A percentile compares a stretch with the other conserved stretches of the same genome.
phyloP scores from a whole-genome alignment of 163 green algal genomes.

The Volvox carteri region DNA sequence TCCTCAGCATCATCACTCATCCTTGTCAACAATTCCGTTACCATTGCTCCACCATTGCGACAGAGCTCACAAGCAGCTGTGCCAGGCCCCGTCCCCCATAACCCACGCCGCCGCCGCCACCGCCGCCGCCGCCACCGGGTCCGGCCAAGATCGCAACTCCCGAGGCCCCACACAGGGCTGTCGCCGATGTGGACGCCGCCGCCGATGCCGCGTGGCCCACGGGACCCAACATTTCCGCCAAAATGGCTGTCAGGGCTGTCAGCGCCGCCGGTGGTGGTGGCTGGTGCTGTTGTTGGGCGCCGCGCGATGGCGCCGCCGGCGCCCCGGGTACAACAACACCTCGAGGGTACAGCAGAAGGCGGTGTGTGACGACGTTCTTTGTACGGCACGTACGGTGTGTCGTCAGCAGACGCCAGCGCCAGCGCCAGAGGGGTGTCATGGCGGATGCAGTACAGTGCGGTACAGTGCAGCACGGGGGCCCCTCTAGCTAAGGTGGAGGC shows the following conservation, averaged over 20 bases:
- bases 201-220: not conserved
- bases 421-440: too few species aligned
- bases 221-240: slow-evolving; percentile 16
- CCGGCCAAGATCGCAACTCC: not conserved
- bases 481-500: too few species aligned
- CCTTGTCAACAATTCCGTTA: not conserved
- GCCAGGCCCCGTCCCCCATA: not conserved
- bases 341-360: slow-evolving; percentile 27
- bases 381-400: not conserved
- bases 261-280: not conserved
- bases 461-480: not conserved
- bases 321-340: not conserved
- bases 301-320: not conserved
- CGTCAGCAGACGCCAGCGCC: too few species aligned
- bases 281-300: not conserved
- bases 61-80: slow-evolving; percentile 21
- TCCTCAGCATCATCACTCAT: too few species aligned
- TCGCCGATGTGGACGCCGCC: not conserved
- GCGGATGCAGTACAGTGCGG: too few species aligned
- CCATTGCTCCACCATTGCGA: slow-evolving; percentile 38
- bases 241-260: not conserved
- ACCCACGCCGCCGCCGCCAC: not conserved
- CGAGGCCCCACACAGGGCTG: not conserved
- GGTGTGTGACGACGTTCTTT: slow-evolving; percentile 46
- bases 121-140: not conserved